Conservation (phyloP, 2,329 filamentous ascomycete species). For the Neobulgaria alba region DNA sequence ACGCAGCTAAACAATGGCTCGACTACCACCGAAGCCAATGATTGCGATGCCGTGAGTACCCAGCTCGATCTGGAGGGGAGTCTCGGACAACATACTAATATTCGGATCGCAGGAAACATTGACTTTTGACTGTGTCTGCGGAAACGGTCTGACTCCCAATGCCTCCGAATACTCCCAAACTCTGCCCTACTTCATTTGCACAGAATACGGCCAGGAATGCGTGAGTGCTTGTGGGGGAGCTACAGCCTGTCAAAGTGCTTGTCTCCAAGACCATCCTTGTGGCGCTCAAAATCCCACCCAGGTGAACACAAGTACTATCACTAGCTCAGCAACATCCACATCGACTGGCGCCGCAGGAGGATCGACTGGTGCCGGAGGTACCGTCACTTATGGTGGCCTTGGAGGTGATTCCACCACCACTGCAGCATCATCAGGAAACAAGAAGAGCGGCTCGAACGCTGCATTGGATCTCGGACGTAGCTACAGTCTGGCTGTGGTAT, state of each 20-base stretch:
- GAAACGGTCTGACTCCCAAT: slow-evolving; percentile 58
- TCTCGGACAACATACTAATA: too few relatives aligned
- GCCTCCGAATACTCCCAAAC: slow-evolving; percentile 70
- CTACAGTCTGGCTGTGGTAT: slow-evolving; percentile 46
- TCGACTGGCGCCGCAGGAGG: slow-evolving; percentile 32
- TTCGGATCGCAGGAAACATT: slow-evolving; percentile 45
- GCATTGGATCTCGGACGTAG: slow-evolving; percentile 44
- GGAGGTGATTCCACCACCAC: slow-evolving; percentile 29
- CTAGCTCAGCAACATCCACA: slow-evolving; percentile 33
- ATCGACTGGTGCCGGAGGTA: slow-evolving; percentile 13
- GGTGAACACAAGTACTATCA: slow-evolving; percentile 44
- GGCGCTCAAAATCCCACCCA: slow-evolving; percentile 56
- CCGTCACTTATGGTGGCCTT: slow-evolving; percentile 36
- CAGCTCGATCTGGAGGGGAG: too few relatives aligned
- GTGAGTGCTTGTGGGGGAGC: slow-evolving; percentile 48
- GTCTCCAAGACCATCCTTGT: slow-evolving; percentile 61
- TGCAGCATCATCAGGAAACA: slow-evolving; percentile 13
- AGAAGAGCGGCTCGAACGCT: slow-evolving; percentile 27
- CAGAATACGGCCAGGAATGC: slow-evolving; percentile 62
- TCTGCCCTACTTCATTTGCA: slow-evolving; percentile 69
- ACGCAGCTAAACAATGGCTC: slow-evolving; percentile 44
- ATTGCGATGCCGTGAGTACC: slow-evolving; percentile 53
- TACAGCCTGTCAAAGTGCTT: slow-evolving; percentile 49
- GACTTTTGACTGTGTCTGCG: slow-evolving; percentile 65
- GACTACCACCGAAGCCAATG: slow-evolving; percentile 46